Percentiles rank a stretch among this genome's conserved stretches.
Evolutionary conservation across 306 rosid genomes (phyloP).

Genomic region (Castanea crenata): DNA sequence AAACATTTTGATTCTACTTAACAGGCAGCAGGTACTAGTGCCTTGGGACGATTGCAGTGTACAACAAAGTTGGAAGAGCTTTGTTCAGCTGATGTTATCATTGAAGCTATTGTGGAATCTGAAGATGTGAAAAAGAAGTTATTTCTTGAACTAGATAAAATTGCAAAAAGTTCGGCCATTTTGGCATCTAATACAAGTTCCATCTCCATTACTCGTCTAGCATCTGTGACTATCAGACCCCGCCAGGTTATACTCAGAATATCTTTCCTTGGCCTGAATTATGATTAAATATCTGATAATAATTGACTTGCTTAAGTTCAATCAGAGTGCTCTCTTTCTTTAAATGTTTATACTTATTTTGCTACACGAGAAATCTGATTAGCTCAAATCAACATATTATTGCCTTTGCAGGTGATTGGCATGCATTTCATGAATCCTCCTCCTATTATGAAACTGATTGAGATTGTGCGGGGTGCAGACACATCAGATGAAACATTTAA

Average conservation of each 20-base stretch:
- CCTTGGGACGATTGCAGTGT: slow-evolving; percentile 46
- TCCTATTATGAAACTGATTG: slow-evolving; percentile 84
- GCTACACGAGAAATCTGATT: background rate
- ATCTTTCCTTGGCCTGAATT: slow-evolving; percentile 12
- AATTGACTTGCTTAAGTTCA: background rate
- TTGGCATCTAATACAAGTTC: slow-evolving; percentile 98
- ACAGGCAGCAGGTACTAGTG: slow-evolving; percentile 39
- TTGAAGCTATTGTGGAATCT: slow-evolving; percentile 87
- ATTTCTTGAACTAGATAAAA: slow-evolving; percentile 57
- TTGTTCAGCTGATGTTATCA: slow-evolving; percentile 52
- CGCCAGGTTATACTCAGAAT: slow-evolving; percentile 45
- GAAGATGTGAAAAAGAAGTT: slow-evolving; percentile 73
- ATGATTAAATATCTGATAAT: background rate
- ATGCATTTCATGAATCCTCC: slow-evolving; percentile 99
- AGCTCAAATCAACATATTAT: background rate
- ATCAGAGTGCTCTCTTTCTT: background rate
- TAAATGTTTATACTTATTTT: background rate
- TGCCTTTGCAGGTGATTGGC: slow-evolving; percentile 70
- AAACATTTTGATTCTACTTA: background rate
- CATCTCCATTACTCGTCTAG: slow-evolving; percentile 84
- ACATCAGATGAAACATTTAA: slow-evolving; percentile 75
- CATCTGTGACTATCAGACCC: slow-evolving; percentile 63
- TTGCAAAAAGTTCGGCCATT: slow-evolving; percentile 62
- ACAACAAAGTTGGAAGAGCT: slow-evolving; percentile 63
- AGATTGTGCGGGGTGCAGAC: slow-evolving; percentile 77